phyloP scores from a whole-genome alignment of 768 basidiomycete species.

The Psilocybe subaeruginosa region DNA sequence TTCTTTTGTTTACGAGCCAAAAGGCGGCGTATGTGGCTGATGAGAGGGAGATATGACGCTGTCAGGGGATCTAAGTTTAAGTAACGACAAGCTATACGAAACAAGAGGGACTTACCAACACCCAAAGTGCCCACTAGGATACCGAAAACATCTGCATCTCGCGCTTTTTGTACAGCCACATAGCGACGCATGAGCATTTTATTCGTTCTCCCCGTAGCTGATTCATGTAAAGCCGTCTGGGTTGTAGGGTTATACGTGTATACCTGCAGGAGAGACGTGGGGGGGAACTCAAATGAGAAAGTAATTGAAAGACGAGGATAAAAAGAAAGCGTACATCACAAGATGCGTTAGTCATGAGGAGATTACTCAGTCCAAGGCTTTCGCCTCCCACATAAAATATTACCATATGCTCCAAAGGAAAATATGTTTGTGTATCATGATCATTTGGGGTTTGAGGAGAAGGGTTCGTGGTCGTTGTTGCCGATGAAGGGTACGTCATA shows the following conservation, averaged over 20 bases:
- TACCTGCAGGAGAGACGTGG: slow-evolving; percentile 46
- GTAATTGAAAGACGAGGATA: not conserved
- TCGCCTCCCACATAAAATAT: slow-evolving; percentile 76
- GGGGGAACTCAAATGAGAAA: not conserved
- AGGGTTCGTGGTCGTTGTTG: not conserved
- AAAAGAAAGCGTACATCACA: slow-evolving; percentile 46
- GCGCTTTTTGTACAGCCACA: slow-evolving; percentile 81
- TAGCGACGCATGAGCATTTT: slow-evolving; percentile 90
- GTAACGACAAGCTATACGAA: not conserved
- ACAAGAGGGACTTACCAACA: slow-evolving; percentile 58
- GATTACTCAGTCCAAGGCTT: slow-evolving; percentile 78
- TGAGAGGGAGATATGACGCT: slow-evolving; percentile 88
- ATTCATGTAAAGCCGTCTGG: slow-evolving; percentile 33
- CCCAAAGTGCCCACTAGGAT: slow-evolving; percentile 95
- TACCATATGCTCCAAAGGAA: slow-evolving; percentile 18
- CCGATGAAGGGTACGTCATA: slow-evolving; percentile 6
- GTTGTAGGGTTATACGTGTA: slow-evolving; percentile 74
- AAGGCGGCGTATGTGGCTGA: slow-evolving; percentile 75
- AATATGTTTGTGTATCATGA: slow-evolving; percentile 1
- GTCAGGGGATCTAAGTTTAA: not conserved
- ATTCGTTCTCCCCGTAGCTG: slow-evolving; percentile 68
- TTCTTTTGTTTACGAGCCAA: slow-evolving; percentile 78
- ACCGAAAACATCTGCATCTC: slow-evolving; percentile 92
- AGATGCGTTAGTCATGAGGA: slow-evolving; percentile 80
- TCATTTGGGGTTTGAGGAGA: not conserved